Conservation (phyloP, 345 rosid genomes). For the Sonneratia alba region DNA sequence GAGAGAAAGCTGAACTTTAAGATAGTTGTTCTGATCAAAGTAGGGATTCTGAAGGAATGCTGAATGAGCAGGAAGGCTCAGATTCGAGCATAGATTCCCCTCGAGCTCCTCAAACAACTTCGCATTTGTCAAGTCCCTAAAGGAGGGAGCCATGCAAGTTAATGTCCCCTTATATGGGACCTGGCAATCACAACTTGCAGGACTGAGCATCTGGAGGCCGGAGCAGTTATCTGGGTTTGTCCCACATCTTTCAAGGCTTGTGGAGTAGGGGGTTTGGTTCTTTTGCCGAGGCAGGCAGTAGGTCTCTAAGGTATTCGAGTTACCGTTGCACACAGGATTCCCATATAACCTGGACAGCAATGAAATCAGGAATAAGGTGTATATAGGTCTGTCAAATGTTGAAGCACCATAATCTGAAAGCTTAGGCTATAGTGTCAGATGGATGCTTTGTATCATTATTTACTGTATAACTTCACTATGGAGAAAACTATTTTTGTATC, state of each 20-base stretch:
- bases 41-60: conserved; percentile 69
- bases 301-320: conserved; percentile 40
- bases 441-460: neutral
- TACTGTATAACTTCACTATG: neutral
- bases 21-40: conserved; percentile 84
- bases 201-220: conserved; percentile 62
- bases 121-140: conserved; percentile 61
- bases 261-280: conserved; percentile 51
- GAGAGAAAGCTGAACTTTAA: conserved; percentile 70
- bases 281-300: conserved; percentile 68
- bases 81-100: conserved; percentile 68
- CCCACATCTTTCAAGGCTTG: conserved; percentile 75
- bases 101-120: conserved; percentile 63
- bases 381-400: neutral
- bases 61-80: conserved; percentile 71
- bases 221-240: conserved; percentile 36
- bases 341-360: conserved; percentile 48
- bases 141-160: conserved; percentile 66
- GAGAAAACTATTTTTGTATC: too few species aligned
- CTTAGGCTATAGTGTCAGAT: too few species aligned
- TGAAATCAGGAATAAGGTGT: conserved; percentile 7
- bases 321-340: conserved; percentile 66
- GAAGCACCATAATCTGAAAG: too few species aligned
- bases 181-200: conserved; percentile 90
- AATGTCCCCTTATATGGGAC: conserved; percentile 82